These are phyloP conservation scores for Drosera capensis DNA, from an alignment of 148 eudicot genomes.

Conservation along the genomic window DNA sequence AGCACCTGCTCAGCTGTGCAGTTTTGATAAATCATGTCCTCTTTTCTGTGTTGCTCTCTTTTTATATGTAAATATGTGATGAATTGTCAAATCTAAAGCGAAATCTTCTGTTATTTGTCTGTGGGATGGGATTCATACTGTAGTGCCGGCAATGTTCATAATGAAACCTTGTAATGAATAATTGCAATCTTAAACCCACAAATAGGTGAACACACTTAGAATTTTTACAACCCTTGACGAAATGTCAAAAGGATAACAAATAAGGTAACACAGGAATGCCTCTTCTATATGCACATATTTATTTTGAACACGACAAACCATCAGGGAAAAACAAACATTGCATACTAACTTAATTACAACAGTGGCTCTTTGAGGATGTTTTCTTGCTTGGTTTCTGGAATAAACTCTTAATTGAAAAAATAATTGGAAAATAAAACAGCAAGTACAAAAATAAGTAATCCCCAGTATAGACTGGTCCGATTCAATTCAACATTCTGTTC, in stretches of 20 bases:
- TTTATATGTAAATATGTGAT: not conserved
- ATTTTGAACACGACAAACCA: no score
- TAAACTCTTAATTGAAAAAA: no score
- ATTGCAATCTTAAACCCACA: not conserved
- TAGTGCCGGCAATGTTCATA: not conserved
- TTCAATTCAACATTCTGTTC: no score
- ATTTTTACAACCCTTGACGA: not conserved
- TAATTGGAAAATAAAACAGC: no score
- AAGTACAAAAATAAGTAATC: no score
- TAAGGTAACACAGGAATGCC: not conserved
- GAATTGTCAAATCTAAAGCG: not conserved
- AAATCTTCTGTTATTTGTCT: not conserved
- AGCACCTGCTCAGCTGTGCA: not conserved
- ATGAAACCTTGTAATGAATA: not conserved
- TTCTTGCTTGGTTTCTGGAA: constrained; percentile 8
- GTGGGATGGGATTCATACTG: no score
- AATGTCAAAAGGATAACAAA: not conserved
- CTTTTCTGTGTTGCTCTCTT: no score
- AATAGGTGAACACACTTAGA: not conserved
- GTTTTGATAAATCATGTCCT: not conserved
- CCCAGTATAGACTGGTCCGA: no score
- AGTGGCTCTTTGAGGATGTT: not conserved
- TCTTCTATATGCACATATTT: not conserved
- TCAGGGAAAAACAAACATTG: no score
- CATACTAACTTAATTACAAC: no score